phyloP scores from a whole-genome alignment of 148 eudicot genomes.

The Cornus controversa region DNA sequence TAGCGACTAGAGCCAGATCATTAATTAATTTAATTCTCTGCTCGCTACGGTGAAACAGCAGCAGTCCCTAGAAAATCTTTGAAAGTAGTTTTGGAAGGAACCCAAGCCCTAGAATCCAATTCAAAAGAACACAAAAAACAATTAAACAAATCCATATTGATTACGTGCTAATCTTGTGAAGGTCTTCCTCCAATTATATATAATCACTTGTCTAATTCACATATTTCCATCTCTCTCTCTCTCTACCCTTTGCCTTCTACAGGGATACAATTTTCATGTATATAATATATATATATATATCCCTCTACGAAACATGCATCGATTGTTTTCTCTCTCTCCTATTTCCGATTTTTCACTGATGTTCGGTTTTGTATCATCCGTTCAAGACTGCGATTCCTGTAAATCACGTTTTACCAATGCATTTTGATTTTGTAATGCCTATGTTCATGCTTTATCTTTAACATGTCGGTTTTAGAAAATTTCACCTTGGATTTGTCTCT shows the following conservation, averaged over 20 bases:
- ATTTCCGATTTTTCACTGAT: neutral
- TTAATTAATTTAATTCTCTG: neutral
- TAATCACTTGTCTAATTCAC: neutral
- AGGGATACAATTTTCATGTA: conserved; percentile 3
- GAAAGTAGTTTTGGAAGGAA: neutral
- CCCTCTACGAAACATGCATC: neutral
- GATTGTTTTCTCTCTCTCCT: neutral
- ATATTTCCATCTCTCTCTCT: neutral
- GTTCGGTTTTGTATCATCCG: neutral
- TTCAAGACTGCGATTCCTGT: neutral
- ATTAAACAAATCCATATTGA: neutral
- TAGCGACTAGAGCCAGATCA: neutral
- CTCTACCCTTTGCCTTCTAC: neutral
- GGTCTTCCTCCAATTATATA: neutral
- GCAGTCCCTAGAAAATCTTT: neutral
- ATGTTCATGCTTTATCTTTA: neutral
- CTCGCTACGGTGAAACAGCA: neutral
- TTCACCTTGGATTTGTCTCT: neutral
- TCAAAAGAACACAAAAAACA: neutral
- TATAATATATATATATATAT: too few species aligned
- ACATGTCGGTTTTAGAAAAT: neutral
- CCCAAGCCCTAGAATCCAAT: neutral
- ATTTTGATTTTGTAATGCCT: neutral
- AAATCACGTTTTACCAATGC: neutral
- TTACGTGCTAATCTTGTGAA: conserved; percentile 6